Conservation (phyloP, 2,329 filamentous ascomycete species). For the Cadophora luteo-olivacea region DNA sequence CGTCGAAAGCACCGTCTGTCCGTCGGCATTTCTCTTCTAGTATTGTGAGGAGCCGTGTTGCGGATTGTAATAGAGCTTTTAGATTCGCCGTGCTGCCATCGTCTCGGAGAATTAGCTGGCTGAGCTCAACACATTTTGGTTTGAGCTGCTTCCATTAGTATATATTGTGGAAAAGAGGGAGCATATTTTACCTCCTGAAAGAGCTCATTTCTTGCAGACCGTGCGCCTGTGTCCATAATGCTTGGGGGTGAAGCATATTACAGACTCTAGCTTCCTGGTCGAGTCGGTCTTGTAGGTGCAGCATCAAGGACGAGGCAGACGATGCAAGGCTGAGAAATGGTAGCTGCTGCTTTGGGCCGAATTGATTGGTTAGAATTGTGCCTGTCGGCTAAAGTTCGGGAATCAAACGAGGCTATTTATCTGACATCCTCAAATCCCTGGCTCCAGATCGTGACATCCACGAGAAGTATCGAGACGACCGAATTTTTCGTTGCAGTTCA, state of each 20-base stretch:
- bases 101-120: slow-evolving; percentile 60
- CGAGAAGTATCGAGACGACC: no score
- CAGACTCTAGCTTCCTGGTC: neutral
- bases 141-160: slow-evolving; percentile 58
- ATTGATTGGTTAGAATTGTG: neutral
- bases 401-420: no score
- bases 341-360: neutral
- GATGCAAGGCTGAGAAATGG: slow-evolving; percentile 5
- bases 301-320: neutral
- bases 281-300: neutral
- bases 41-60: slow-evolving; percentile 53
- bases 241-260: slow-evolving; percentile 8
- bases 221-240: slow-evolving; percentile 39
- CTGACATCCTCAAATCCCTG: no score
- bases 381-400: slow-evolving; percentile 1
- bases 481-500: no score
- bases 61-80: slow-evolving; percentile 54
- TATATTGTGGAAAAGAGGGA: neutral
- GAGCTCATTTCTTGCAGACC: slow-evolving; percentile 43
- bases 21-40: slow-evolving; percentile 49
- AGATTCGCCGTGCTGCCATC: slow-evolving; percentile 50
- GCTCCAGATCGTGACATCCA: no score
- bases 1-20: slow-evolving; percentile 67
- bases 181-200: slow-evolving; percentile 41
- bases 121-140: slow-evolving; percentile 66